Evolutionary conservation across 441 rosid genomes (phyloP), one percentile per base, ranked within the genome.

Genomic region (Eruca vesicaria): DNA sequence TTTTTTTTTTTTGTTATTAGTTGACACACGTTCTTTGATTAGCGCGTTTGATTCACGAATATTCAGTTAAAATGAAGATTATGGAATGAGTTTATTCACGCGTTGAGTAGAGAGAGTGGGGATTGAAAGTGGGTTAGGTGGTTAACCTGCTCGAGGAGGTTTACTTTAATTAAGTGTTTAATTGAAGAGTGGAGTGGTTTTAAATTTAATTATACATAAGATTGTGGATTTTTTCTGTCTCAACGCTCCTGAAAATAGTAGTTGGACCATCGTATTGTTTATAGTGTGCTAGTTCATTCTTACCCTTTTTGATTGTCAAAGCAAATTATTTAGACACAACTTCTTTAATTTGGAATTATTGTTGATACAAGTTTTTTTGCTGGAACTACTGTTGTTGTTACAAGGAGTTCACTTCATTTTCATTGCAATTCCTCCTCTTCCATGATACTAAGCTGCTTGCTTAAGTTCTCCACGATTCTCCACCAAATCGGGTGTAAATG

Each of bases 401-500:
- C n/a, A n/a, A n/a, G n/a, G n/a, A n/a, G n/a, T n/a, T n/a, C n/a
- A n/a, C n/a, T n/a, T n/a, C n/a, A n/a, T n/a, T n/a, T n/a, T n/a
- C n/a, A n/a, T n/a, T n/a, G n/a, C n/a, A n/a, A n/a, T n/a, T n/a
- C n/a, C n/a, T n/a, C n/a, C n/a, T 90, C 95, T 63, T 88, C 97
- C 2, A 81, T 74, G 29, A 82, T 80, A n/a, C n/a, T n/a, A n/a
- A n/a, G n/a, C n/a, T n/a, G n/a, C 16, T 38, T 84, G 20, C 56
- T 81, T 43, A 33, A 52, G 21, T 50, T 78, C 38, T 61, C 71
- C 3, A 72, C 88, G 35, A 57, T 58, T 70, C 72, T 65, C 67
- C 80, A 43, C 70, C 88, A 59, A 78, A 41, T 83, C 89, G 15
- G 90, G 87, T 21, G 87, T 62, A 50, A 66, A 82, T 19, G 84